Evolutionary conservation across 202 grass and related monocot species (phyloP).

Genomic region (Zizania palustris): DNA sequence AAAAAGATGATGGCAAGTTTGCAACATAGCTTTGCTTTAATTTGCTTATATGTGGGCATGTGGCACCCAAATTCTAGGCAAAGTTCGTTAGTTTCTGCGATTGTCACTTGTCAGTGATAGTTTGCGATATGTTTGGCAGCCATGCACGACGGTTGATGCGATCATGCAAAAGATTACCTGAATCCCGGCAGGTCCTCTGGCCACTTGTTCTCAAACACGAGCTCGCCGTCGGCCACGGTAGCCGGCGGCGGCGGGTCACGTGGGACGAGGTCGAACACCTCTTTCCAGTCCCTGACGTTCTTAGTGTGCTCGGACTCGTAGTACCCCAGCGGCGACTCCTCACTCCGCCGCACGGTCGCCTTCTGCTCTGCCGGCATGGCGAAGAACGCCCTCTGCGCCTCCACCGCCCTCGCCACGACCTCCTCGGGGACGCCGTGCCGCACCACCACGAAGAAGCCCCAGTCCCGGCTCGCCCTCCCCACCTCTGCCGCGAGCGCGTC

Average conservation of each 20-base stretch:
- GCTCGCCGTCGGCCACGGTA: constrained; percentile 15
- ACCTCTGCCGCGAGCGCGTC: constrained; percentile 57
- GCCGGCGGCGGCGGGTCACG: constrained; percentile 19
- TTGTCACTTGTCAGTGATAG: no score
- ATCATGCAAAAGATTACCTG: constrained; percentile 44
- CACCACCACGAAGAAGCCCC: constrained; percentile 91
- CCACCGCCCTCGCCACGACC: constrained; percentile 39
- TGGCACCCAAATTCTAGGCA: no score
- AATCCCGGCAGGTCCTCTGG: constrained; percentile 56
- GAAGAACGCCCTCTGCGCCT: constrained; percentile 65
- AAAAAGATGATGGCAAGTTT: no score
- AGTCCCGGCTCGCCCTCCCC: constrained; percentile 61
- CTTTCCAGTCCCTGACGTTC: constrained; percentile 88
- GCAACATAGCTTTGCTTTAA: no score
- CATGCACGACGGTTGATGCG: background rate
- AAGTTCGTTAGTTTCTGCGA: no score
- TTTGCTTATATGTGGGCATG: no score
- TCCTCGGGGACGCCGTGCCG: constrained; percentile 61
- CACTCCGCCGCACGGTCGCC: constrained; percentile 52
- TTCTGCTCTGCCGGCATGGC: constrained; percentile 47
- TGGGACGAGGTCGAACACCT: constrained; percentile 77
- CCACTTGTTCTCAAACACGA: constrained; percentile 70
- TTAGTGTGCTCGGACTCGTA: constrained; percentile 81
- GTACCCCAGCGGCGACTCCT: constrained; percentile 69
- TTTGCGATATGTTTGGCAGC: no score